A percentile compares a stretch with the other conserved stretches of the same genome.
phyloP scores from a whole-genome alignment of 2,329 filamentous ascomycete genomes.

The Escovopsis sp. region DNA sequence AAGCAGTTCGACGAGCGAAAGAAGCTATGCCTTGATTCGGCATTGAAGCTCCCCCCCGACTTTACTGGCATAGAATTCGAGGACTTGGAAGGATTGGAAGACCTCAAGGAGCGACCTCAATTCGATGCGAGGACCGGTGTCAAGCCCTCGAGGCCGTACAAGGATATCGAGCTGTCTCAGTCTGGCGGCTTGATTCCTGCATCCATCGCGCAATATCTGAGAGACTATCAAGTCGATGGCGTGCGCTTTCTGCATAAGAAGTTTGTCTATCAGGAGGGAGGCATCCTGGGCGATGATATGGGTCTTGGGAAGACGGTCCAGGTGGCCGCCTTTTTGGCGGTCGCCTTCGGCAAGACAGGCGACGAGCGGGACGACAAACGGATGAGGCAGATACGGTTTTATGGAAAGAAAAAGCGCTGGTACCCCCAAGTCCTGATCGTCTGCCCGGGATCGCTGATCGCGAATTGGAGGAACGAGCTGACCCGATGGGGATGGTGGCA shows the following conservation, averaged over 20 bases:
- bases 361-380: constrained; percentile 74
- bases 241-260: constrained; percentile 73
- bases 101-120: constrained; percentile 51
- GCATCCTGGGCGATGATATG: constrained; percentile 93
- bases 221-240: constrained; percentile 82
- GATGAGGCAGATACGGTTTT: constrained; percentile 69
- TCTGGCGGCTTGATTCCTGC: constrained; percentile 76
- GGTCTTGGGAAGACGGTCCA: constrained; percentile 94
- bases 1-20: constrained; percentile 51
- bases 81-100: constrained; percentile 18
- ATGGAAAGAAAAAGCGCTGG: constrained; percentile 39
- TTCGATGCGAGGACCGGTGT: constrained; percentile 42
- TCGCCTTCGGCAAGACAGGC: constrained; percentile 85
- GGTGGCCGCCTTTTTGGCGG: constrained; percentile 81
- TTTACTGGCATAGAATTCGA: constrained; percentile 63
- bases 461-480: constrained; percentile 84
- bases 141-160: constrained; percentile 53
- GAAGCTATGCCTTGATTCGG: constrained; percentile 47
- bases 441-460: constrained; percentile 75
- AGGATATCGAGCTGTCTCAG: constrained; percentile 59
- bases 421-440: constrained; percentile 69
- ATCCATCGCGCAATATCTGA: constrained; percentile 77
- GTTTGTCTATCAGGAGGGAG: constrained; percentile 84
- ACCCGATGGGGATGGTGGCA: constrained; percentile 94
- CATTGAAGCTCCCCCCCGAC: constrained; percentile 61